Evolutionary conservation across 1,284 basidiomycete species (phyloP).

Genomic region (Rhodotorula sp.): DNA sequence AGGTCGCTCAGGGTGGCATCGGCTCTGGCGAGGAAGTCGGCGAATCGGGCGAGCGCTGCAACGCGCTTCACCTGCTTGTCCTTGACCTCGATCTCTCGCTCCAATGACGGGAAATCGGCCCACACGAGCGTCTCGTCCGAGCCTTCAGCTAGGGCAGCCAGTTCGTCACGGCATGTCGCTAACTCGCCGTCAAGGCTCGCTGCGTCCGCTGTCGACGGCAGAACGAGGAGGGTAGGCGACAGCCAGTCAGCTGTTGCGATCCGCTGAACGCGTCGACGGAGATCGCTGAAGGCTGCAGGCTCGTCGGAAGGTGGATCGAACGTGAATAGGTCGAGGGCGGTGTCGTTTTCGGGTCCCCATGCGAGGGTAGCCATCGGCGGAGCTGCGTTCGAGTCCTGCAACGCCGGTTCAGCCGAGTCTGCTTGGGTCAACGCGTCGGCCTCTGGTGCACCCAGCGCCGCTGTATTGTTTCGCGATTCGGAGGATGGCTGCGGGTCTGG

Average conservation of each 20-base stretch:
- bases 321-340: neutral
- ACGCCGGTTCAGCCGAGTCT: too few species aligned
- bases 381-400: too few species aligned
- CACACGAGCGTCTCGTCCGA: slow-evolving; percentile 54
- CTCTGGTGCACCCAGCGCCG: too few species aligned
- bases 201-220: slow-evolving; percentile 49
- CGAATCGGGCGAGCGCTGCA: slow-evolving; percentile 58
- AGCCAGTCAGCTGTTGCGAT: slow-evolving; percentile 14
- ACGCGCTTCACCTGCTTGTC: slow-evolving; percentile 57
- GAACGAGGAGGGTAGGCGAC: neutral
- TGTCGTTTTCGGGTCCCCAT: too few species aligned
- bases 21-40: slow-evolving; percentile 57
- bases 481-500: too few species aligned
- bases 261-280: neutral
- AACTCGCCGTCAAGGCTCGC: slow-evolving; percentile 52
- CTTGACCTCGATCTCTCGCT: slow-evolving; percentile 59
- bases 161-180: slow-evolving; percentile 46
- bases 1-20: slow-evolving; percentile 75
- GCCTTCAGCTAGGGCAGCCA: slow-evolving; percentile 54
- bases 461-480: too few species aligned
- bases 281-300: neutral
- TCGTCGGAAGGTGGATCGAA: neutral
- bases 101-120: slow-evolving; percentile 62
- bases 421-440: too few species aligned
- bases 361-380: too few species aligned